Percentiles rank a stretch among this genome's conserved stretches.
phyloP scores from a whole-genome alignment of 176 grass and related monocot genomes.

The Bromus sterilis region DNA sequence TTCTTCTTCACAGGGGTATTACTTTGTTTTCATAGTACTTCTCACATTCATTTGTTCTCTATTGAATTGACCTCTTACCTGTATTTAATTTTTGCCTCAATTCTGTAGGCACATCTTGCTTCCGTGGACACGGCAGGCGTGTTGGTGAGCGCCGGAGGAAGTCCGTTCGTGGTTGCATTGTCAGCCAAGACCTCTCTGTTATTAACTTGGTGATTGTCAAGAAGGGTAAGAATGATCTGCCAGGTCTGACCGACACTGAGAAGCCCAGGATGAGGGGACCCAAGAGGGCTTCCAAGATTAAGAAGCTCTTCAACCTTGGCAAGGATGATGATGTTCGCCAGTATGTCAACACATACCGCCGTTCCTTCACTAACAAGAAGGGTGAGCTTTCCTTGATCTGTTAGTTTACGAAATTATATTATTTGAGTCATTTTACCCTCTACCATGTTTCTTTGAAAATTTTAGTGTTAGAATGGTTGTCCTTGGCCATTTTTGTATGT shows the following conservation, averaged over 20 bases:
- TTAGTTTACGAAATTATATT: neutral
- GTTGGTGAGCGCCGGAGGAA: constrained; percentile 86
- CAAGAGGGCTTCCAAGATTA: constrained; percentile 92
- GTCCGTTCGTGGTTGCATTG: constrained; percentile 93
- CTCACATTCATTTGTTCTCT: neutral
- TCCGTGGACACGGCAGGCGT: constrained; percentile 81
- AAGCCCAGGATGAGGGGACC: constrained; percentile 98
- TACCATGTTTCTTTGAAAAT: neutral
- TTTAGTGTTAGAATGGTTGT: neutral
- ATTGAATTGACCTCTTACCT: neutral
- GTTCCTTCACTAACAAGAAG: constrained; percentile 78
- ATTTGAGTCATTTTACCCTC: neutral
- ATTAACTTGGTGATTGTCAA: constrained; percentile 93
- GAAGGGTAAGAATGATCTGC: constrained; percentile 83
- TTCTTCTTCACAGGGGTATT: constrained; percentile 80
- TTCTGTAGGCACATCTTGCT: constrained; percentile 72
- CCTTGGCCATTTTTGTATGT: no score
- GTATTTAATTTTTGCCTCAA: neutral
- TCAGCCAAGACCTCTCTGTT: constrained; percentile 83
- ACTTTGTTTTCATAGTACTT: neutral
- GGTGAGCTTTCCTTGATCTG: constrained; percentile 30
- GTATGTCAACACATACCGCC: constrained; percentile 90
- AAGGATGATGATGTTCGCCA: constrained; percentile 95
- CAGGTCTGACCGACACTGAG: constrained; percentile 78
- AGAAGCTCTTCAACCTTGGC: constrained; percentile 89